Evolutionary conservation across 140 eudicot species (phyloP).

Genomic region (Anethum foeniculum): DNA sequence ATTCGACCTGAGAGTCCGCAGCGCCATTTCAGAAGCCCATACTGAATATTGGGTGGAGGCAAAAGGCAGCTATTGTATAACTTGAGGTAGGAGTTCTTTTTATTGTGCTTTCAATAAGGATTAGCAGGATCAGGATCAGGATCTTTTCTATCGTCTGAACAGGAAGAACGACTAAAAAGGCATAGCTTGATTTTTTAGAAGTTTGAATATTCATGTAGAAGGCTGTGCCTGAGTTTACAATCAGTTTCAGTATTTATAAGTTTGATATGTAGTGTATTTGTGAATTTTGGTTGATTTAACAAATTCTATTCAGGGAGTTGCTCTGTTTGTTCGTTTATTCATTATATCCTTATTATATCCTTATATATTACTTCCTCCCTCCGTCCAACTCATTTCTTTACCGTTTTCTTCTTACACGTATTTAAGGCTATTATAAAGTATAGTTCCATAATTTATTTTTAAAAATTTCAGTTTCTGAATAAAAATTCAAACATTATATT

Average conservation of each 20-base stretch:
- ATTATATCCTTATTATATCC: too few relatives aligned
- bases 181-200: background rate
- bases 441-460: too few relatives aligned
- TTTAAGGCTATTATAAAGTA: too few relatives aligned
- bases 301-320: background rate
- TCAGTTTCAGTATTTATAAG: background rate
- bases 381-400: too few relatives aligned
- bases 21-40: conserved; percentile 27
- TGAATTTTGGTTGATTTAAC: background rate
- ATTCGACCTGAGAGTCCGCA: conserved; percentile 46
- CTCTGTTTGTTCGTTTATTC: background rate
- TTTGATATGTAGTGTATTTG: background rate
- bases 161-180: background rate
- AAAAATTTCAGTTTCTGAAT: too few relatives aligned
- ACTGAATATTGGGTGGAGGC: conserved; percentile 7
- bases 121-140: background rate
- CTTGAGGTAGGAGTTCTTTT: background rate
- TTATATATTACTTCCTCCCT: too few relatives aligned
- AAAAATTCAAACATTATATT: too few relatives aligned
- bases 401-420: too few relatives aligned
- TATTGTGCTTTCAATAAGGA: background rate
- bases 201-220: background rate
- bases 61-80: background rate
- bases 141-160: background rate
- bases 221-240: background rate